Evolutionary conservation across 164 flowering plant genomes (phyloP).

Genomic region (Hamamelis virginiana): DNA sequence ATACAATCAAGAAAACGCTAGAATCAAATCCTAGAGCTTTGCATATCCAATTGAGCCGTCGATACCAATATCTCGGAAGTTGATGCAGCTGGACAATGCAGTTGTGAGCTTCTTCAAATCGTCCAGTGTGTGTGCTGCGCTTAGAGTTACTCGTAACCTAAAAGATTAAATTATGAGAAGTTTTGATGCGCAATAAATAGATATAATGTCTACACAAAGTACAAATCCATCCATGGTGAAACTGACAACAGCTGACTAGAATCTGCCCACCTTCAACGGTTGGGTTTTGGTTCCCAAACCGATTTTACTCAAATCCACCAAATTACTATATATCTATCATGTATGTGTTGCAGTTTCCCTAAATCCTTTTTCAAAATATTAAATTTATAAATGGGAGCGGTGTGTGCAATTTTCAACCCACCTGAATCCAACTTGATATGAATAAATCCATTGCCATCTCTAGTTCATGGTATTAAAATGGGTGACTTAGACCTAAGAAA

Average conservation of each 20-base stretch:
- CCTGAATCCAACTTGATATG: neutral
- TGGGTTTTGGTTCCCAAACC: neutral
- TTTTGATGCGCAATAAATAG: too few relatives aligned
- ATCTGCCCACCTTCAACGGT: neutral
- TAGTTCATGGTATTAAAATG: neutral
- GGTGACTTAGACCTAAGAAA: neutral
- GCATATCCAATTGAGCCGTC: slow-evolving; percentile 29
- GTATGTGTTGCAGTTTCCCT: too few relatives aligned
- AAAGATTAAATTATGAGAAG: neutral
- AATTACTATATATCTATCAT: too few relatives aligned
- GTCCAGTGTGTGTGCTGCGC: slow-evolving; percentile 70
- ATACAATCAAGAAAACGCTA: neutral
- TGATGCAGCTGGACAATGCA: slow-evolving; percentile 59
- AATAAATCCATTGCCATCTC: neutral
- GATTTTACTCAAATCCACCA: neutral
- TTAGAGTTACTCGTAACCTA: slow-evolving; percentile 79
- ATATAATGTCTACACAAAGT: neutral
- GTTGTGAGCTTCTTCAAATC: slow-evolving; percentile 68
- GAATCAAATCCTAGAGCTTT: slow-evolving; percentile 35
- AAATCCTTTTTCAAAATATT: too few relatives aligned
- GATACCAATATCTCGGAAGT: slow-evolving; percentile 35
- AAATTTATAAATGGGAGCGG: neutral
- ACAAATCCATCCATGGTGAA: neutral
- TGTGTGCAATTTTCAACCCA: neutral
- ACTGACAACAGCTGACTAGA: neutral